Percentiles rank a stretch among this genome's conserved stretches.
These are phyloP conservation scores for Populus davidiana DNA, from an alignment of 345 rosid species.

Conservation along the genomic window DNA sequence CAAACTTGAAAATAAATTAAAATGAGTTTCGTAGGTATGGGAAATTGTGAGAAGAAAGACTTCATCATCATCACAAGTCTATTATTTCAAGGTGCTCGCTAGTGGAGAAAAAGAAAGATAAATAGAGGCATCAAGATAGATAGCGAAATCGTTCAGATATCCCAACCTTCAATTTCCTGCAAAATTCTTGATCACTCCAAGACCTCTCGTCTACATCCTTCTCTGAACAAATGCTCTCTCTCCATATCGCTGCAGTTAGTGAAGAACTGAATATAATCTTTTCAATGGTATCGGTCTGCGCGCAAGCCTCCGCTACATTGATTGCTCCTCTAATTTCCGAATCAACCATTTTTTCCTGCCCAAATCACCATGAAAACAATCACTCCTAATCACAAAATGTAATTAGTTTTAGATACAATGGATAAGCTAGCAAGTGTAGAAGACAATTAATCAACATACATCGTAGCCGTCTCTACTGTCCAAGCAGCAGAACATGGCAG, in stretches of 20 bases:
- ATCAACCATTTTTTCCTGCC: constrained; percentile 56
- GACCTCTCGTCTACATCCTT: constrained; percentile 72
- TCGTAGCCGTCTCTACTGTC: constrained; percentile 63
- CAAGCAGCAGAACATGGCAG: constrained; percentile 69
- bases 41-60: not conserved
- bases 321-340: constrained; percentile 81
- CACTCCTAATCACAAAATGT: not conserved
- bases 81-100: not conserved
- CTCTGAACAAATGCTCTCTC: constrained; percentile 51
- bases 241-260: constrained; percentile 79
- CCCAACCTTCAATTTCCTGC: constrained; percentile 67
- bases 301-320: constrained; percentile 85
- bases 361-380: not conserved
- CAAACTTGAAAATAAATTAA: too few species aligned
- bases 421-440: not conserved
- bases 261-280: constrained; percentile 75
- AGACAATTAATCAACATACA: constrained; percentile 31
- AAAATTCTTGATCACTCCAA: constrained; percentile 74
- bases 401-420: not conserved
- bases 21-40: not conserved
- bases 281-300: constrained; percentile 55
- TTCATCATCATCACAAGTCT: too few species aligned
- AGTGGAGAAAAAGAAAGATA: not conserved
- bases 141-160: not conserved
- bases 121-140: not conserved